These are phyloP conservation scores for Mycotypha africana DNA, from an alignment of 371 early-diverging fungal species.

Conservation along the genomic window DNA sequence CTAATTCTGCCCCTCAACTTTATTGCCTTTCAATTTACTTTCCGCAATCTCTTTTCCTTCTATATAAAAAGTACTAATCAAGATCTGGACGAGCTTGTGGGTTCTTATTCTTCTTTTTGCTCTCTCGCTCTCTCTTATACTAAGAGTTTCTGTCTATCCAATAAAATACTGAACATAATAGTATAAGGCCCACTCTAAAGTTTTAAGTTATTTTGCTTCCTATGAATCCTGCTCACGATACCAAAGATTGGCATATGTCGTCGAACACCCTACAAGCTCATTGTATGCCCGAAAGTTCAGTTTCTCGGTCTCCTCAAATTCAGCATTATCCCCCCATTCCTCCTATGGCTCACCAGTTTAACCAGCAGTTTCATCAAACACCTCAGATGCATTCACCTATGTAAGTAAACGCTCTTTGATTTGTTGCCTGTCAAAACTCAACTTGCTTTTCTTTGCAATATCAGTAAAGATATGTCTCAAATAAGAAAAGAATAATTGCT, in stretches of 20 bases:
- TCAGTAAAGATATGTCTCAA: neutral
- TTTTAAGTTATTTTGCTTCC: neutral
- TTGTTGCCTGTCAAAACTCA: too few species aligned
- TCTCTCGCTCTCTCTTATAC: neutral
- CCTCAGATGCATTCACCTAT: constrained; percentile 30
- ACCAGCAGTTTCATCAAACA: constrained; percentile 22
- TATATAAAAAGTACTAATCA: too few species aligned
- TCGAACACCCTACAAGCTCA: constrained; percentile 9
- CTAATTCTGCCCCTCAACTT: constrained; percentile 1
- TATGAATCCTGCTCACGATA: neutral
- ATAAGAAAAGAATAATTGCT: neutral
- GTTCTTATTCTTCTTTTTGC: neutral
- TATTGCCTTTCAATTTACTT: neutral
- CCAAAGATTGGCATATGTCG: neutral
- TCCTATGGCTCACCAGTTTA: constrained; percentile 27
- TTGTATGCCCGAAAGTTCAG: constrained; percentile 19
- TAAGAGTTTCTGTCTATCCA: neutral
- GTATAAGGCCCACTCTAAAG: neutral
- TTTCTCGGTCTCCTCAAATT: constrained; percentile 19
- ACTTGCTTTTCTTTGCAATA: constrained; percentile 4
- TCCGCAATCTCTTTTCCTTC: neutral
- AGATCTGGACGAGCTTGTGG: too few species aligned
- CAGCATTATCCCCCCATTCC: constrained; percentile 22
- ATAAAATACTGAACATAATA: neutral
- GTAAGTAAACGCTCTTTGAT: constrained; percentile 20